Evolutionary conservation across 1,139 yeast species (phyloP).

Genomic region (Diutina ranongensis): DNA sequence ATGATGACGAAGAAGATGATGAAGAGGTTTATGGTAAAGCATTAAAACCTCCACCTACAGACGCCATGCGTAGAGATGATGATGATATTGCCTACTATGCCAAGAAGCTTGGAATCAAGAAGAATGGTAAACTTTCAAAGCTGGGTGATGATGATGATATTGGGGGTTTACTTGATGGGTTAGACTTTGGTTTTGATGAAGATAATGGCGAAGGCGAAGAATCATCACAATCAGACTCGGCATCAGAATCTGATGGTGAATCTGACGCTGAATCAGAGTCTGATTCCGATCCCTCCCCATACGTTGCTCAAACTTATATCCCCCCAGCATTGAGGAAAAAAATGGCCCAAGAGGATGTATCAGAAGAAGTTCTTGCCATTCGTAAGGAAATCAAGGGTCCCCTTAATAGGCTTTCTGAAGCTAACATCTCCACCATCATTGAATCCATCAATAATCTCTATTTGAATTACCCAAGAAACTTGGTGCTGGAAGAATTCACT

Average conservation of each 20-base stretch:
- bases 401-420: constrained; percentile 76
- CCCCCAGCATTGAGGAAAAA: constrained; percentile 76
- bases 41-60: constrained; percentile 20
- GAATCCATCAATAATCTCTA: constrained; percentile 57
- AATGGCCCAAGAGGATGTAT: constrained; percentile 26
- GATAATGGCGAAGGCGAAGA: constrained; percentile 16
- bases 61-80: constrained; percentile 33
- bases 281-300: constrained; percentile 10
- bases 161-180: constrained; percentile 57
- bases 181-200: constrained; percentile 46
- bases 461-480: constrained; percentile 58
- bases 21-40: background rate
- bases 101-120: constrained; percentile 62
- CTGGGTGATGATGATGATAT: constrained; percentile 53
- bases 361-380: constrained; percentile 41
- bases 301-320: constrained; percentile 30
- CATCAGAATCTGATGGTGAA: constrained; percentile 18
- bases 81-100: constrained; percentile 78
- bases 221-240: constrained; percentile 9
- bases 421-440: constrained; percentile 63
- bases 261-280: constrained; percentile 12
- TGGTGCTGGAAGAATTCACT: constrained; percentile 61
- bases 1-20: constrained; percentile 3
- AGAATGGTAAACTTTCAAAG: constrained; percentile 28
- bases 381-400: constrained; percentile 64